Conservation (phyloP, 176 grass and related monocot species). For the Eragrostis curvula region DNA sequence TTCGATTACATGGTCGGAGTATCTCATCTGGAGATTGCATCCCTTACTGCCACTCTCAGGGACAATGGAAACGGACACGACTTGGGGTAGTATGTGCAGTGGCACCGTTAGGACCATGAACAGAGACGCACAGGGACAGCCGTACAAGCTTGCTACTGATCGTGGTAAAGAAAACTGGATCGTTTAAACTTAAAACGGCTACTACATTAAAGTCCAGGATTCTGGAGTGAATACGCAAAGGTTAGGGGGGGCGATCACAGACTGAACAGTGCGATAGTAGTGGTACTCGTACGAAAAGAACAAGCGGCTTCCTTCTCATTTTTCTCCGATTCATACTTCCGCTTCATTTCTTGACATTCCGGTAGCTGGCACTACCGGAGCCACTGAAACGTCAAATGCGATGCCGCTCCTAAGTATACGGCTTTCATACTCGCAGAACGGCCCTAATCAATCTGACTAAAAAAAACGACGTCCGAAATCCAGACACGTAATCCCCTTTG, state of each 20-base stretch:
- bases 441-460: not conserved
- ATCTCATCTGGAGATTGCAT: too few relatives aligned
- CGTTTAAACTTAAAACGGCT: too few relatives aligned
- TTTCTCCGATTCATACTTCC: not conserved
- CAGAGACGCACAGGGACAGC: not conserved
- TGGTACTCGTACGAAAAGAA: not conserved
- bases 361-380: not conserved
- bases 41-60: too few relatives aligned
- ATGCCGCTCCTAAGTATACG: not conserved
- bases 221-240: not conserved
- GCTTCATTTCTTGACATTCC: too few relatives aligned
- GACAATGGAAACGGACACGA: too few relatives aligned
- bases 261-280: not conserved
- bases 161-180: not conserved
- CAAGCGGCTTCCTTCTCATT: not conserved
- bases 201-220: not conserved
- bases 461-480: not conserved
- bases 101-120: not conserved
- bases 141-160: not conserved
- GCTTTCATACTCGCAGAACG: not conserved
- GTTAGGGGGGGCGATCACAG: not conserved
- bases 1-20: too few relatives aligned
- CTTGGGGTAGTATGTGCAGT: too few relatives aligned
- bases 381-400: not conserved
- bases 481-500: not conserved